Base-by-base conservation (phyloP, 441 rosid genomes). In the Erysimum cheiri region DNA sequence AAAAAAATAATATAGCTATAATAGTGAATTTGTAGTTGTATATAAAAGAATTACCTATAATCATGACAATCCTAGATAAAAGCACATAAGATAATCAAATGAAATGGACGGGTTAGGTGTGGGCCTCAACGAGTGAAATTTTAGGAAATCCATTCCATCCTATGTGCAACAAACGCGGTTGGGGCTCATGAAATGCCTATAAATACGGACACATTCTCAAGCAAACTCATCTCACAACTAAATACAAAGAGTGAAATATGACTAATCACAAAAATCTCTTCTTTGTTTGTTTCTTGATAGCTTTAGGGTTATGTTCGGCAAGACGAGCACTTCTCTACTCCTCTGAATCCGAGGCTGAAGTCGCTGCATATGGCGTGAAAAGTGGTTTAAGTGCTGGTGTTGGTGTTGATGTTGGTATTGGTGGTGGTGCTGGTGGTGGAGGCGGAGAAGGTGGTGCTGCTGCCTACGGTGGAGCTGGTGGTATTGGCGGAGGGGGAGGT, bases 251-350 rank as follows among this genome's bases (percentile, higher is more conserved):
- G 40, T 66, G 32, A 32, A 74, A 54, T 31, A 74, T 74, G 78
- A 69, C 31, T 60, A 61, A 29, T 60, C 73, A 28, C 64, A 74
- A 54, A 8, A 53, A 4, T 29, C 0, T 74, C 8, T 60, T 74
- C 19, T 29, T 74, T 22, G 44, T 74, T 33, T 74, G 69, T 61
- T 68, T 74, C 37, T 29, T 74, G n/a, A 36, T 75, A 69, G 75
- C 75, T 56, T 75, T 75, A 75, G 71, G 75, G 66, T 48, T 75
- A 56, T 69, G 79, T 49, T 75, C 79, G 55, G 79, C 79, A 7
- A 69, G 79, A 47, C 53, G 75, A 64, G 55, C 56, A 60, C 79
- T 70, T 32, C 56, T 69, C 41, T 28, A 14, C n/a, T 55, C 24
- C 41, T 67, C 54, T 33, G 67, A 48, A n/a, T 63, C 69, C 14